Percentiles rank a stretch among this genome's conserved stretches.
These are phyloP conservation scores for Microcyclospora tardicrescens DNA, from an alignment of 2,329 filamentous ascomycete genomes.

Conservation along the genomic window DNA sequence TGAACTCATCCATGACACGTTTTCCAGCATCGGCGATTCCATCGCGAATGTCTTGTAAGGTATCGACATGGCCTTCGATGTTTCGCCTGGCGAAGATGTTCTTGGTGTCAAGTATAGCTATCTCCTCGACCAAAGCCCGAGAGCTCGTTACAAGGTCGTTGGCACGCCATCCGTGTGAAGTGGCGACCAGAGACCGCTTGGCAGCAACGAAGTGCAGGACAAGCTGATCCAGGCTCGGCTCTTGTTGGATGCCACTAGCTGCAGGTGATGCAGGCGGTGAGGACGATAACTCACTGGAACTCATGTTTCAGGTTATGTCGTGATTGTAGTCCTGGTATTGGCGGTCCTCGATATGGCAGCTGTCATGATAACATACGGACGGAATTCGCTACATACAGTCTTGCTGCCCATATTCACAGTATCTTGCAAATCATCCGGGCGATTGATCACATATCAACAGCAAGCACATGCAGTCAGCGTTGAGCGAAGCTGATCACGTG, in stretches of 20 bases:
- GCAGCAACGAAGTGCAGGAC: constrained; percentile 75
- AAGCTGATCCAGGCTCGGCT: constrained; percentile 55
- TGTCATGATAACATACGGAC: too few relatives aligned
- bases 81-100: constrained; percentile 31
- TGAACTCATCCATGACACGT: constrained; percentile 32
- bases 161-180: constrained; percentile 65
- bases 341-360: too few relatives aligned
- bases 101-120: constrained; percentile 51
- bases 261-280: constrained; percentile 30
- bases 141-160: constrained; percentile 74
- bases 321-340: too few relatives aligned
- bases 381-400: too few relatives aligned
- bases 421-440: too few relatives aligned
- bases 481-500: too few relatives aligned
- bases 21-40: constrained; percentile 30
- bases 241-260: constrained; percentile 25
- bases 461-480: too few relatives aligned
- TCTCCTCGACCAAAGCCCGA: constrained; percentile 63
- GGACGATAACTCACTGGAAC: constrained; percentile 7
- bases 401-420: too few relatives aligned
- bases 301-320: too few relatives aligned
- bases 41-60: constrained; percentile 30
- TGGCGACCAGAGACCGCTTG: constrained; percentile 75
- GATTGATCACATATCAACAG: too few relatives aligned
- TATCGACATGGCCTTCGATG: constrained; percentile 32